Conservation (phyloP, 768 basidiomycete species). For the Xanthoconium stramineum region DNA sequence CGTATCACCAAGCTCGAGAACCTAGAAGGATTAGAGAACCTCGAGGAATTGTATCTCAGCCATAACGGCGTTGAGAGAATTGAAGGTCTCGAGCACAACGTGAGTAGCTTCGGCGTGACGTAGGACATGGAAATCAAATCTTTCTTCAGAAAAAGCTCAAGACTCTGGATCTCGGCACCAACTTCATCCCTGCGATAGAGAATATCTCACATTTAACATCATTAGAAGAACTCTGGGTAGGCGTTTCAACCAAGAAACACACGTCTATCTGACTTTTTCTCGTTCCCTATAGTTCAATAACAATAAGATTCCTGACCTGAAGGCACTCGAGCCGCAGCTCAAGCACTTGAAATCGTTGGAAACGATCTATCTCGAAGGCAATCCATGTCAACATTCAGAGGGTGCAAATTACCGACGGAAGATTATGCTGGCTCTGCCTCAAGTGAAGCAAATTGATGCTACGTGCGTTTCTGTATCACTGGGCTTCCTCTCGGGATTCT, state of each 20-base stretch:
- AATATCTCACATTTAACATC: slow-evolving; percentile 71
- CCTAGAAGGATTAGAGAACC: slow-evolving; percentile 62
- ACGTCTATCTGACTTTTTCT: background rate
- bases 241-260: background rate
- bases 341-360: slow-evolving; percentile 57
- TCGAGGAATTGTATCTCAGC: slow-evolving; percentile 90
- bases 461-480: slow-evolving; percentile 60
- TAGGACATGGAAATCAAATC: background rate
- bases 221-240: slow-evolving; percentile 96
- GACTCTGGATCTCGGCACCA: slow-evolving; percentile 86
- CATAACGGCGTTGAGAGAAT: slow-evolving; percentile 87
- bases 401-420: slow-evolving; percentile 82
- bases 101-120: slow-evolving; percentile 33
- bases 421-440: slow-evolving; percentile 82
- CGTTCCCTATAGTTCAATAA: slow-evolving; percentile 66
- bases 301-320: slow-evolving; percentile 76
- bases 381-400: slow-evolving; percentile 84
- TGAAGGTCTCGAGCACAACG: slow-evolving; percentile 85
- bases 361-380: slow-evolving; percentile 93
- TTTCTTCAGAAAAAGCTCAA: slow-evolving; percentile 56
- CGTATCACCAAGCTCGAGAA: slow-evolving; percentile 86
- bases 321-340: slow-evolving; percentile 65
- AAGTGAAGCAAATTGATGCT: slow-evolving; percentile 92
- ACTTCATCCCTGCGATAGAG: slow-evolving; percentile 76
- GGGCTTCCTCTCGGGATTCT: background rate